Base-by-base conservation (phyloP, 441 rosid genomes). In the Geranium incanum region DNA sequence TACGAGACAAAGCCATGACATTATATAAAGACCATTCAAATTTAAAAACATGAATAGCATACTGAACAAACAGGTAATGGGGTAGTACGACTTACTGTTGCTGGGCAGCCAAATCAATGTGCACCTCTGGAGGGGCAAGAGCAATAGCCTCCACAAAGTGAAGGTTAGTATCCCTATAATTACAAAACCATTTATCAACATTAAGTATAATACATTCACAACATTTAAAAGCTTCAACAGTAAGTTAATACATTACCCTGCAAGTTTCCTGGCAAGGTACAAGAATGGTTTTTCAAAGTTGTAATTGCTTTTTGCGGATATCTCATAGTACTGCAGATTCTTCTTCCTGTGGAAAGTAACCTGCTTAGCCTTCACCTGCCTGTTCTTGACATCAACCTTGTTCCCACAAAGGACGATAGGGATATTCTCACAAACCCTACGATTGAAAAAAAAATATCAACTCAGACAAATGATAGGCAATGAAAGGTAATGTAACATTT, bases 331-430 rank as follows among this genome's bases (percentile, higher is more conserved):
- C 78, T 88, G 89, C 68, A 89, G 82, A 76, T 93, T 93, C 89
- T 91, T 89, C 83, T 89, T 89, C 78, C 94, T 84, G 84, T 88
- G 97, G 85, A 91, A 89, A 0, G 94, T 89, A 7, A 91, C 97
- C 81, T 86, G 95, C 86, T 91, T 93, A 9, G 98, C 96, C 82
- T 93, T 91, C 36, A 93, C 98, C 81, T 91, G 98, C 87, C 84
- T 85, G 81, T 93, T 93, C 88, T 91, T 89, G 55, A 86, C 96
- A 80, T 89, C 91, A 70, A 88, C 97, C 81, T 91, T 86, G 77
- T 93, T 87, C 23, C 91, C 90, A 28, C 97, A 89, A 0, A 89
- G 92, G 62, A 93, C 98, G 65, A 91, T 87, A 0, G 92, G 98
- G 19, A 93, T 91, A 67, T 87, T 89, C 69, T 91, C 97, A 64